Evolutionary conservation across 2,329 filamentous ascomycete genomes (phyloP).

Genomic region (Tolypocladium paradoxum): DNA sequence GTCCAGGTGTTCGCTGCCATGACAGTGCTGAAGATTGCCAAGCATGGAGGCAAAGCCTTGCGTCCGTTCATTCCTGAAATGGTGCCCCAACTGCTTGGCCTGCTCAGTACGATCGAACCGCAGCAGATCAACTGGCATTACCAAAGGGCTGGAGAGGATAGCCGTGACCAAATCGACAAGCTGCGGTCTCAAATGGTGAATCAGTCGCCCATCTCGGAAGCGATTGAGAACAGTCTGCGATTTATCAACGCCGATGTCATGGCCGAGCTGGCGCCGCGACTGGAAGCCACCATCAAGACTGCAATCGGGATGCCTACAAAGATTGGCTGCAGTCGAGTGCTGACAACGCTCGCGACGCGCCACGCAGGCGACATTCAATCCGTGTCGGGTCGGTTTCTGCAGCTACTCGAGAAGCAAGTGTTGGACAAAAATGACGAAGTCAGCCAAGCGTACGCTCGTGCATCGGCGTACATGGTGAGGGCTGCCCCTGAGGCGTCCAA

Average conservation of each 20-base stretch:
- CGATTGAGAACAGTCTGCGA: slow-evolving; percentile 80
- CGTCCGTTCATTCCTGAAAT: slow-evolving; percentile 73
- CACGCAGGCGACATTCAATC: slow-evolving; percentile 65
- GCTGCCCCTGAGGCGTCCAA: slow-evolving; percentile 38
- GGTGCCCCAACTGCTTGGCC: slow-evolving; percentile 66
- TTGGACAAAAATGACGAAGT: slow-evolving; percentile 92
- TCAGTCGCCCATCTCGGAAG: slow-evolving; percentile 81
- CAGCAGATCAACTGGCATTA: slow-evolving; percentile 88
- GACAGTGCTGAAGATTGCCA: slow-evolving; percentile 80
- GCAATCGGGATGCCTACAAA: slow-evolving; percentile 90
- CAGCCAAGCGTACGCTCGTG: slow-evolving; percentile 75
- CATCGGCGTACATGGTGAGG: slow-evolving; percentile 74
- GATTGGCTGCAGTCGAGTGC: slow-evolving; percentile 75
- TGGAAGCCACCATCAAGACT: slow-evolving; percentile 72
- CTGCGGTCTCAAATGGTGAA: slow-evolving; percentile 72
- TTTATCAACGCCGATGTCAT: slow-evolving; percentile 72
- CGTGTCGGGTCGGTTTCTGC: slow-evolving; percentile 66
- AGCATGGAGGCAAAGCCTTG: slow-evolving; percentile 72
- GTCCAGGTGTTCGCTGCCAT: slow-evolving; percentile 74
- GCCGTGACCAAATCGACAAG: slow-evolving; percentile 82
- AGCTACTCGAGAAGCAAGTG: slow-evolving; percentile 67
- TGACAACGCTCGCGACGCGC: slow-evolving; percentile 75
- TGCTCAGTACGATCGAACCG: slow-evolving; percentile 81
- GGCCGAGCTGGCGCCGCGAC: slow-evolving; percentile 55
- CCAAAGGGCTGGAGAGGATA: slow-evolving; percentile 78